Base-by-base conservation (phyloP, 306 rosid species). In the Adenanthera pavonina region DNA sequence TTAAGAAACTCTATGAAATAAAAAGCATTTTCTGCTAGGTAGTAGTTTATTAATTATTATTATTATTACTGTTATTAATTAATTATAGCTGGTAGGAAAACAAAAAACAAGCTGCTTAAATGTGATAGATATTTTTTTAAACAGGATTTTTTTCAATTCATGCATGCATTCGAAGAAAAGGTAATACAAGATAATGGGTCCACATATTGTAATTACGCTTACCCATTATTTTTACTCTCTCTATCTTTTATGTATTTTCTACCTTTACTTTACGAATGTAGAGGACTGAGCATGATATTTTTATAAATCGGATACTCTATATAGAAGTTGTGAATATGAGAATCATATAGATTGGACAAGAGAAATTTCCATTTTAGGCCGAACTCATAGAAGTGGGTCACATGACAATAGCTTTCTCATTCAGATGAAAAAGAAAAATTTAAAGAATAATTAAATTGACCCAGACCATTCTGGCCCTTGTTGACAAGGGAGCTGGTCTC, bases 371-470 rank as follows among this genome's bases (percentile, higher is more conserved):
- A 82, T 80, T 87, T 84, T 70, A 11, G 87, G 93, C 75, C 72
- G 86, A 84, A 82, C 86, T 84, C 67, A 66, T 30, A 75, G 75
- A 78, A 82, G 89, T 88, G 87, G 85, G 85, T 75, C 92, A 82
- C 87, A 88, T 79, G 80, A 81, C 65, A 69, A 82, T 81, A 79
- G 75, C 74, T 74, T 41, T 75, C 78, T 81, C 87, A 85, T 78
- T 79, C 68, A 52, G 73, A 86, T 78, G 85, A 85, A 83, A 88
- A 72, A 80, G 66, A 86, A 78, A 76, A 69, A 79, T 75, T 75
- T 56, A 54, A 81, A 72, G 76, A 77, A 62, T 80, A 20, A 41
- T 33, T 25, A 80, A 77, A 83, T 51, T 71, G 85, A 86, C 84
- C 40, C 66, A 59, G 84, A 78, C 72, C 85, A 68, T 85, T 82